A percentile compares a stretch with the other conserved stretches of the same genome.
Conservation (phyloP, 2,329 filamentous ascomycete genomes). For the Gremmenia infestans region DNA sequence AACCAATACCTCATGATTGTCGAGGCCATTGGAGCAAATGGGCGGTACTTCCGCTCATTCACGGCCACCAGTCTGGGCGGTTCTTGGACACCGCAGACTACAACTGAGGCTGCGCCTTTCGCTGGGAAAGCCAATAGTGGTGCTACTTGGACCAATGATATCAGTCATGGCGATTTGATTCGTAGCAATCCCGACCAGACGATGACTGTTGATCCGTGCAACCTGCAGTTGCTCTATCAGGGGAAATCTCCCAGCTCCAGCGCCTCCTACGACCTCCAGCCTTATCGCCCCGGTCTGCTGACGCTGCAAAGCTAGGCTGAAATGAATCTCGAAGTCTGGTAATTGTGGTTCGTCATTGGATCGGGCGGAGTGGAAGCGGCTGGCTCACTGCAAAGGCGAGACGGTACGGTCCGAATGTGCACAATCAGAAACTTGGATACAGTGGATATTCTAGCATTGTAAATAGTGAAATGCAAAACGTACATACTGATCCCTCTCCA, state of each 20-base stretch:
- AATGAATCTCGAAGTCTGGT: no score
- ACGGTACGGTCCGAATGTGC: no score
- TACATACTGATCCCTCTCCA: no score
- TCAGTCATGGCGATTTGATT: conserved; percentile 60
- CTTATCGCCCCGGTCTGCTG: conserved; percentile 51
- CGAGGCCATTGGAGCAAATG: conserved; percentile 51
- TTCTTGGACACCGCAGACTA: conserved; percentile 53
- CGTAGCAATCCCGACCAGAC: conserved; percentile 55
- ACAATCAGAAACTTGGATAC: no score
- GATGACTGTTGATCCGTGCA: conserved; percentile 58
- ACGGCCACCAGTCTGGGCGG: conserved; percentile 53
- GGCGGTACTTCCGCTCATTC: conserved; percentile 64
- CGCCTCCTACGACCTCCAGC: conserved; percentile 45
- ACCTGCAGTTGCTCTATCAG: conserved; percentile 61
- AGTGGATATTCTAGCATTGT: no score
- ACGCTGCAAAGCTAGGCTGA: conserved; percentile 35
- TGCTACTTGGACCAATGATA: conserved; percentile 61
- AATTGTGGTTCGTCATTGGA: no score
- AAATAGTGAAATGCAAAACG: no score
- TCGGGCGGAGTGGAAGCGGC: no score
- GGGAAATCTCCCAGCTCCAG: conserved; percentile 41
- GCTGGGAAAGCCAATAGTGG: conserved; percentile 63
- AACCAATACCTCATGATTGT: conserved; percentile 63
- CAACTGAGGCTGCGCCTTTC: conserved; percentile 53
- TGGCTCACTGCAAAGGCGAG: no score